These are phyloP conservation scores for Epithemia pelagica DNA, from an alignment of 108 stramenopile genomes.

Conservation along the genomic window DNA sequence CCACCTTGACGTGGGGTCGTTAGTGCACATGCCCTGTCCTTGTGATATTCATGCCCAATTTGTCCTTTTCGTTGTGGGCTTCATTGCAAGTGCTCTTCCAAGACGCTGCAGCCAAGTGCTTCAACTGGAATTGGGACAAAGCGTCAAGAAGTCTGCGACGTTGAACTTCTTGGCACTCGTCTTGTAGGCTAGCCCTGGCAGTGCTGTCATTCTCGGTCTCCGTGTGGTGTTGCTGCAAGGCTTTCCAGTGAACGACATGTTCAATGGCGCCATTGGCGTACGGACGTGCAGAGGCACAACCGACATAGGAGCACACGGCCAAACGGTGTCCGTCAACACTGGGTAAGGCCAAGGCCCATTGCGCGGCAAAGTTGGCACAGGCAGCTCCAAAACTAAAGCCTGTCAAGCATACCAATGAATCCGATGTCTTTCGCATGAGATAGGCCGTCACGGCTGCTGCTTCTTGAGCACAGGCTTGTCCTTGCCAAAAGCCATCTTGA, in stretches of 20 bases:
- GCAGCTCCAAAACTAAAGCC: slow-evolving; percentile 18
- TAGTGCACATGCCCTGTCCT: too few relatives aligned
- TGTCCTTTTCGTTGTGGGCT: too few relatives aligned
- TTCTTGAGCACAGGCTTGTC: slow-evolving; percentile 10
- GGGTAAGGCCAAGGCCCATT: slow-evolving; percentile 1
- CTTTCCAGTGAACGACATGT: slow-evolving; percentile 9
- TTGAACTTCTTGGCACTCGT: too few relatives aligned
- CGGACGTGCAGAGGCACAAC: slow-evolving; percentile 5
- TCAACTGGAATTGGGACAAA: too few relatives aligned
- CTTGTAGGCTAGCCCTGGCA: too few relatives aligned
- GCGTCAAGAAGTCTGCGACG: too few relatives aligned
- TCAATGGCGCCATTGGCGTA: slow-evolving; percentile 7
- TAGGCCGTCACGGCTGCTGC: slow-evolving; percentile 4
- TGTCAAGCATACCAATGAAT: slow-evolving; percentile 11
- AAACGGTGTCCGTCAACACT: slow-evolving; percentile 10
- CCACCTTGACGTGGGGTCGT: too few relatives aligned
- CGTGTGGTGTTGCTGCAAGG: slow-evolving; percentile 4
- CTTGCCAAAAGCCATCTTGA: slow-evolving; percentile 6
- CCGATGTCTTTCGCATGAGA: slow-evolving; percentile 1
- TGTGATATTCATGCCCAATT: too few relatives aligned
- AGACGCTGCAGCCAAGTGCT: too few relatives aligned
- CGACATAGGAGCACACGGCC: slow-evolving; percentile 7
- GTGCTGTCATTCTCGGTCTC: too few relatives aligned
- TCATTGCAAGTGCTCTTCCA: too few relatives aligned
- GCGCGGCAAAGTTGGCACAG: slow-evolving; percentile 6